Base-by-base conservation (phyloP, 225 moss, liverwort and hornwort genomes). In the Pseudisothecium myosuroides region DNA sequence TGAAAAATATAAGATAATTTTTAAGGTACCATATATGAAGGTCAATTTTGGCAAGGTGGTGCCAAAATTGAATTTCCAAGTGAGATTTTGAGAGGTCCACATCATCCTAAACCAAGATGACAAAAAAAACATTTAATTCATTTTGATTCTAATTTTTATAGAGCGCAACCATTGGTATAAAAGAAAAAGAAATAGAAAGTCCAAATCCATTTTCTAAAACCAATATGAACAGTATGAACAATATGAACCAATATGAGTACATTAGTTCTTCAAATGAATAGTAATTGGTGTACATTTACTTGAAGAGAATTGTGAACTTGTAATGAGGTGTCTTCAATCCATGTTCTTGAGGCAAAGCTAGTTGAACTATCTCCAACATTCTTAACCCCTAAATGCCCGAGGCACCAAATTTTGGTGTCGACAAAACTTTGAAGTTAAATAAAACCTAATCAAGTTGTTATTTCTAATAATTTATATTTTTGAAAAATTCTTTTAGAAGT, bases 121-220 rank as follows among this genome's bases (percentile, higher is more conserved):
- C 15, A 71, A 26, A 8, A 29, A 1, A 74, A 0, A 47, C 1
- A 45, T 2, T 49, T 5, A 18, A 32, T 75, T 49, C 12, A 4
- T 75, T 7, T 2, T 0, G 0, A 75, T 12, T 75, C 1, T 7
- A 0, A 19, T 4, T 32, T 75, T 75, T 7, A 20, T 20, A 49
- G 6, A 75, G 0, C 0, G 1, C 29, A 74, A 74, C 11, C 18
- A 47, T 0, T 47, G 2, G 29, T 10, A 7, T 7, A 71, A 26
- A 7, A 41, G 27, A 43, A 0, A 27, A 2, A 29, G 4, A 5
- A 10, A 7, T 17, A 14, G 9, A 10, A 45, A 6, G 1, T 45
- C 6, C 2, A 14, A 24, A 22, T 7, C 6, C 2, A 1, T 2
- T 11, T 31, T 29, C 17, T 73, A 17, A 1, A 47, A 36, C 7